phyloP scores from a whole-genome alignment of 495 filamentous ascomycete genomes.

The Penicillium daleae region DNA sequence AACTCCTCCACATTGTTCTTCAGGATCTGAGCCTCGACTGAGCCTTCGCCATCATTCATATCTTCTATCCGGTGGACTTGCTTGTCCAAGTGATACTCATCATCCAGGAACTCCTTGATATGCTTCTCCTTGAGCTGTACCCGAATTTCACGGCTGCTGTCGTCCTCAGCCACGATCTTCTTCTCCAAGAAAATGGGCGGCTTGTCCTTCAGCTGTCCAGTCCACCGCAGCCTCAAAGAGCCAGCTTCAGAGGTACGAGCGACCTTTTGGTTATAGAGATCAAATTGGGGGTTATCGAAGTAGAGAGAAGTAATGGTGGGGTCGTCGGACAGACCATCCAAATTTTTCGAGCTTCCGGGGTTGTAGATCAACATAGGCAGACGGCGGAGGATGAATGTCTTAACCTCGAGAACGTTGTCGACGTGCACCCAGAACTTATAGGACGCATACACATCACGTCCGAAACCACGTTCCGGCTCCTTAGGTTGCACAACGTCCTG shows the following conservation, averaged over 20 bases:
- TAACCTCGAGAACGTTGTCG: slow-evolving; percentile 94
- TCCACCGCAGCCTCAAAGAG: slow-evolving; percentile 89
- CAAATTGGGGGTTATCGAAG: slow-evolving; percentile 86
- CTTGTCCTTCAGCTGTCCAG: slow-evolving; percentile 76
- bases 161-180: slow-evolving; percentile 78
- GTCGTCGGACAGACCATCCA: slow-evolving; percentile 74
- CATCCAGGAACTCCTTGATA: slow-evolving; percentile 82
- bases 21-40: slow-evolving; percentile 58
- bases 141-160: slow-evolving; percentile 72
- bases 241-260: slow-evolving; percentile 74
- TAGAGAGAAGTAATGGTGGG: slow-evolving; percentile 94
- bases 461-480: slow-evolving; percentile 45
- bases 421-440: slow-evolving; percentile 98
- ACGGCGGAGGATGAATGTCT: slow-evolving; percentile 88
- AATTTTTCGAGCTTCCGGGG: slow-evolving; percentile 75
- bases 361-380: slow-evolving; percentile 93
- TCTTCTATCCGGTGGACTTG: slow-evolving; percentile 78
- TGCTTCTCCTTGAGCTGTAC: slow-evolving; percentile 93
- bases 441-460: slow-evolving; percentile 75
- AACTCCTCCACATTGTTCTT: slow-evolving; percentile 74
- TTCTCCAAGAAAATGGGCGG: slow-evolving; percentile 85
- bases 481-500: slow-evolving; percentile 54
- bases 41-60: slow-evolving; percentile 61
- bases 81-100: slow-evolving; percentile 92
- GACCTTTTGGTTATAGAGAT: slow-evolving; percentile 84